phyloP scores from a whole-genome alignment of 225 moss, liverwort and hornwort species.

The Sphagnum tenellum region DNA sequence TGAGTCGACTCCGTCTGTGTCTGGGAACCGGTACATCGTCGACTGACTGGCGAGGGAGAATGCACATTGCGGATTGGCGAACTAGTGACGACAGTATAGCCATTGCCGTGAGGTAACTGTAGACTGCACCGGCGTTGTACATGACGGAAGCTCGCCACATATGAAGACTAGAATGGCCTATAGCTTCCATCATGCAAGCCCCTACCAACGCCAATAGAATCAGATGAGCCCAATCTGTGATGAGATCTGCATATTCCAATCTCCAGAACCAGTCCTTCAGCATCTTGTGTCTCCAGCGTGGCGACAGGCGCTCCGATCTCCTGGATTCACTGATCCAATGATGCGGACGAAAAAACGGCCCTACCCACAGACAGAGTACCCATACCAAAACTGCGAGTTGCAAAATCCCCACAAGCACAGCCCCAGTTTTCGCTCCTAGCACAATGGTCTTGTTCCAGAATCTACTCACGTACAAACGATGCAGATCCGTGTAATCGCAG shows the following conservation, averaged over 20 bases:
- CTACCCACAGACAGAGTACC: no score
- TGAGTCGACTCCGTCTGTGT: no score
- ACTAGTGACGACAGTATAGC: constrained; percentile 2
- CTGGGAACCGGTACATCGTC: no score
- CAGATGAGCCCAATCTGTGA: constrained; percentile 1
- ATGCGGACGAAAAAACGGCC: no score
- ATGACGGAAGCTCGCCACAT: constrained; percentile 1
- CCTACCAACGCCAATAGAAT: constrained; percentile 2
- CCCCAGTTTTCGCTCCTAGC: constrained; percentile 10
- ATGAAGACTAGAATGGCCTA: constrained; percentile 4
- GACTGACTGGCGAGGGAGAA: neutral
- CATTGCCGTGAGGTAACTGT: neutral
- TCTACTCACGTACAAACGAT: constrained; percentile 22
- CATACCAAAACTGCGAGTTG: constrained; percentile 1
- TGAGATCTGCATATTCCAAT: constrained; percentile 17
- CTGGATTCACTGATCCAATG: no score
- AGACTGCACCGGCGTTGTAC: neutral
- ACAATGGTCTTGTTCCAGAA: constrained; percentile 21
- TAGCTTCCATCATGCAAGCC: constrained; percentile 9
- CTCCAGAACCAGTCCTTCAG: no score
- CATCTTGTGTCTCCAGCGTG: no score
- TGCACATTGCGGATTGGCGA: constrained; percentile 1
- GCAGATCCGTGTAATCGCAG: constrained; percentile 34
- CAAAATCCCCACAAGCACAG: constrained; percentile 11
- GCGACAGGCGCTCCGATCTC: no score